Conservation (phyloP, 2,329 filamentous ascomycete genomes). For the Geosmithia putterillii region DNA sequence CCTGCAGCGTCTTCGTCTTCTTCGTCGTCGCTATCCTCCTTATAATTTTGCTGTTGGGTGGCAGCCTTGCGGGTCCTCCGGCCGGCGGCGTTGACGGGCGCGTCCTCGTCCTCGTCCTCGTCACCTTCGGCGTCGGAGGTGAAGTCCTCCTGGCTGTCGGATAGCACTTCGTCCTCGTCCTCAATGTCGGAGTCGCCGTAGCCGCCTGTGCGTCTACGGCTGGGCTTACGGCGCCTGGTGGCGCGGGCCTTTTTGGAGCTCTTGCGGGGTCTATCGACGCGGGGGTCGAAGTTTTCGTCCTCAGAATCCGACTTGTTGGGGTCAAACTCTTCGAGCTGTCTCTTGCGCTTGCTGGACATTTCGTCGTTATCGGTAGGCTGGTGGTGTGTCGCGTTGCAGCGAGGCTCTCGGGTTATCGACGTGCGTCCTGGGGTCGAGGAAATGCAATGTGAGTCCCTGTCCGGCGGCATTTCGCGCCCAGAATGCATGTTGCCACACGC, state of each 20-base stretch:
- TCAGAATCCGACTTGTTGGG: slow-evolving; percentile 55
- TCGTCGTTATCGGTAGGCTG: too few species aligned
- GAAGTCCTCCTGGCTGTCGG: slow-evolving; percentile 37
- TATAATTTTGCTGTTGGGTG: slow-evolving; percentile 31
- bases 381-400: too few species aligned
- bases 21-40: slow-evolving; percentile 31
- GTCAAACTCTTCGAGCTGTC: slow-evolving; percentile 46
- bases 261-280: slow-evolving; percentile 28
- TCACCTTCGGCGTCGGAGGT: slow-evolving; percentile 31
- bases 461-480: too few species aligned
- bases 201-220: slow-evolving; percentile 21
- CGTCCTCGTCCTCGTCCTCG: slow-evolving; percentile 26
- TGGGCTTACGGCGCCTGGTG: slow-evolving; percentile 17
- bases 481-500: too few species aligned
- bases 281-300: slow-evolving; percentile 53
- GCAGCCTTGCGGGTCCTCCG: slow-evolving; percentile 35
- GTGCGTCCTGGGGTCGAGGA: too few species aligned
- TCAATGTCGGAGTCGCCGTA: slow-evolving; percentile 53
- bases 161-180: slow-evolving; percentile 44
- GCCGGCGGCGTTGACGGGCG: slow-evolving; percentile 32
- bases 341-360: slow-evolving; percentile 41
- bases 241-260: slow-evolving; percentile 28
- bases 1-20: slow-evolving; percentile 14
- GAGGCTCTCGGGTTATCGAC: too few species aligned
- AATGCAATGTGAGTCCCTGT: too few species aligned